Evolutionary conservation across 495 filamentous ascomycete species (phyloP).

Genomic region (Neurospora sp.): DNA sequence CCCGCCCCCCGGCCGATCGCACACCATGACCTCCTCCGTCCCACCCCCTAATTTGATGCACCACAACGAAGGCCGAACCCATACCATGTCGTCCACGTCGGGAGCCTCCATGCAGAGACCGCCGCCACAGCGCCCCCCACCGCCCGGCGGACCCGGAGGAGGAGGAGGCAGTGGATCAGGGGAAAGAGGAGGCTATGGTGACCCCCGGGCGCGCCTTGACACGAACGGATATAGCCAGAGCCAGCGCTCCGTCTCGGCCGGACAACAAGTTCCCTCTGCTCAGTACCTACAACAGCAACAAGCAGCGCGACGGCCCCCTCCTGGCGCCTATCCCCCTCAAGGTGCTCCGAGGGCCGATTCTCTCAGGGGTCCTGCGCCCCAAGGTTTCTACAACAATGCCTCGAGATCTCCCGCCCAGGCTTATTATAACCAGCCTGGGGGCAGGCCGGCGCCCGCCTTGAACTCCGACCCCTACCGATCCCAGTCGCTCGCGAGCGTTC

Average conservation of each 20-base stretch:
- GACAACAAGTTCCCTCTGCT: conserved; percentile 29
- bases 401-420: conserved; percentile 44
- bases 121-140: conserved; percentile 51
- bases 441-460: conserved; percentile 53
- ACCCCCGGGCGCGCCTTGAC: conserved; percentile 18
- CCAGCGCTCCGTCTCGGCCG: conserved; percentile 40
- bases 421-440: conserved; percentile 34
- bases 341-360: conserved; percentile 20
- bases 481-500: conserved; percentile 73
- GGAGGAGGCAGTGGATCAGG: background rate
- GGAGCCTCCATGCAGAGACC: conserved; percentile 50
- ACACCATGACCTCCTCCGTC: conserved; percentile 67
- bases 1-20: conserved; percentile 76
- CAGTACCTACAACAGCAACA: conserved; percentile 29
- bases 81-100: conserved; percentile 84
- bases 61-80: conserved; percentile 51
- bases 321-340: conserved; percentile 30
- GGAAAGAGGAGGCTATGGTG: conserved; percentile 36
- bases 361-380: conserved; percentile 35
- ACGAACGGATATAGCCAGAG: conserved; percentile 48
- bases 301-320: conserved; percentile 38
- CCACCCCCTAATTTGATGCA: conserved; percentile 31
- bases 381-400: conserved; percentile 43
- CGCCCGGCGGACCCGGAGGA: conserved; percentile 4
- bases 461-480: conserved; percentile 82